Conservation (phyloP, 2,329 filamentous ascomycete genomes). For the Colletotrichum brevisporum region DNA sequence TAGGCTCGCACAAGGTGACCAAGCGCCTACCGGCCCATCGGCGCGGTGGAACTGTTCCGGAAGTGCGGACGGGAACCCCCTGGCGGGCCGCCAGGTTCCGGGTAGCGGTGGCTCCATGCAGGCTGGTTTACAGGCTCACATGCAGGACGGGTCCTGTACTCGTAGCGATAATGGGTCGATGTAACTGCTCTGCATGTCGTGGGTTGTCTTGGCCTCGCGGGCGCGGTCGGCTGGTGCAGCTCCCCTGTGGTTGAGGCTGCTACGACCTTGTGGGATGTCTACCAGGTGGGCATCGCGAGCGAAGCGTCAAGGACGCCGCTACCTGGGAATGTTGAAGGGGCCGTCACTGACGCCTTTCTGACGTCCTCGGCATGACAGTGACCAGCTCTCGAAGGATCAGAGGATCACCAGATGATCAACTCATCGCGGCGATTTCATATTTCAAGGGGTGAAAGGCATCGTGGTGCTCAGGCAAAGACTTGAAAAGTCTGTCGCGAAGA, state of each 20-base stretch:
- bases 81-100: neutral
- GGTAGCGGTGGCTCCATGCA: neutral
- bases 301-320: neutral
- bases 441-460: neutral
- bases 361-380: neutral
- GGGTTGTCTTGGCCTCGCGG: neutral
- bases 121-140: neutral
- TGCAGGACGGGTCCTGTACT: slow-evolving; percentile 10
- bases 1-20: neutral
- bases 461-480: no score
- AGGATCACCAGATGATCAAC: neutral
- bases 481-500: neutral
- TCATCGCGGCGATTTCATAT: neutral
- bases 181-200: slow-evolving; percentile 13
- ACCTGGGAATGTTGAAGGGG: neutral
- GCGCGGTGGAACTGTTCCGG: neutral
- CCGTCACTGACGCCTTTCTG: neutral
- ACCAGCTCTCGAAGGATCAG: neutral
- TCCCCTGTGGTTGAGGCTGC: neutral
- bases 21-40: neutral
- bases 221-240: neutral
- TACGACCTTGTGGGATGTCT: neutral
- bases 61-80: neutral
- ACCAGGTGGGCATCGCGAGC: neutral
- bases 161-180: neutral